Conservation (phyloP, 2,329 filamentous ascomycete species). For the Fragosphaeria purpurea region DNA sequence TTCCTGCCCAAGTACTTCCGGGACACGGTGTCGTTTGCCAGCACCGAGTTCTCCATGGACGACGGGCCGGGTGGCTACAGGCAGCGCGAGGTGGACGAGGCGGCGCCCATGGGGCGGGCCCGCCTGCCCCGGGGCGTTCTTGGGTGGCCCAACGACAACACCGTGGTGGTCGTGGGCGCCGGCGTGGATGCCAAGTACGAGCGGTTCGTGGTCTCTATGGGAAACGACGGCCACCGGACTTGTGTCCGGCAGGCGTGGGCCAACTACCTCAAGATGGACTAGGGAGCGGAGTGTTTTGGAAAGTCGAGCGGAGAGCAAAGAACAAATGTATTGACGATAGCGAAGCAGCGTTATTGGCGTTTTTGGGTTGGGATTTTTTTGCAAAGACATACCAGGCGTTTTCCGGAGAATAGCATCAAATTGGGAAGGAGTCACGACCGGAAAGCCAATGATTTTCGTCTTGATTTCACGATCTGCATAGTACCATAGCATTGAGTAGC, state of each 20-base stretch:
- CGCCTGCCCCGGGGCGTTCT: conserved; percentile 71
- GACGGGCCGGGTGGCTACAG: conserved; percentile 35
- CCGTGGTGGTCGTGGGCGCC: conserved; percentile 66
- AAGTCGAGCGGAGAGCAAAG: neutral
- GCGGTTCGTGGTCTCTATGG: conserved; percentile 64
- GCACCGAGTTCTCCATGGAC: conserved; percentile 71
- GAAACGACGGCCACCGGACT: conserved; percentile 55
- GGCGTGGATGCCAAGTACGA: conserved; percentile 80
- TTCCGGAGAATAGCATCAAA: too few species aligned
- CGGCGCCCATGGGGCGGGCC: conserved; percentile 37
- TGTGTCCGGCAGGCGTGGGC: conserved; percentile 73
- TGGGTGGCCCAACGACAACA: conserved; percentile 71
- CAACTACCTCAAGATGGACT: conserved; percentile 46
- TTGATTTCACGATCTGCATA: neutral
- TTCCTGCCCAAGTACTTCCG: conserved; percentile 80
- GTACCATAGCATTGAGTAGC: too few species aligned
- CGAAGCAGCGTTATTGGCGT: too few species aligned
- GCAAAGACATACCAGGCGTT: too few species aligned
- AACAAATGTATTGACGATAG: neutral
- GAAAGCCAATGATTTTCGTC: neutral
- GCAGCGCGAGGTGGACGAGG: conserved; percentile 24
- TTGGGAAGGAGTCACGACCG: too few species aligned
- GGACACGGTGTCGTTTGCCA: conserved; percentile 79
- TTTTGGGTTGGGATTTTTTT: too few species aligned
- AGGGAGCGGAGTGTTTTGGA: neutral